A percentile compares a stretch with the other conserved stretches of the same genome.
Conservation (phyloP, 176 grass and related monocot species). For the Elaeis guineensis region DNA sequence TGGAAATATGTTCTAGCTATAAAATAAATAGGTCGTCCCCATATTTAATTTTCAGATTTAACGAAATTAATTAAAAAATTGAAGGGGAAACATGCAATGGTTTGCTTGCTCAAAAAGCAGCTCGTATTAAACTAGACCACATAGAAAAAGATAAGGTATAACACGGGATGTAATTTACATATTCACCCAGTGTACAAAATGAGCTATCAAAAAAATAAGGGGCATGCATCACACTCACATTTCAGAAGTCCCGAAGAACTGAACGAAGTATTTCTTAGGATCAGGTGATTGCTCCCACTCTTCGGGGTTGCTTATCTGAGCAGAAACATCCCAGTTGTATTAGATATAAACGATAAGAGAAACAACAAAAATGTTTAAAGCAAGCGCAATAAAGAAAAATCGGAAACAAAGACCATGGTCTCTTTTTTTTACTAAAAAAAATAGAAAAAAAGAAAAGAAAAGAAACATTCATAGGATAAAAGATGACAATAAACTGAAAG, state of each 20-base stretch:
- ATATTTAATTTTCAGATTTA: no score
- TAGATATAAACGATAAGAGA: neutral
- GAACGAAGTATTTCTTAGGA: conserved; percentile 76
- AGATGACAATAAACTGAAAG: no score
- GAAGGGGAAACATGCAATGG: no score
- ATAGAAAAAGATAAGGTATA: neutral
- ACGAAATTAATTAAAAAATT: no score
- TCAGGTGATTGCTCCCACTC: conserved; percentile 35
- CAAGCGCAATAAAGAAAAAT: neutral
- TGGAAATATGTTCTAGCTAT: no score
- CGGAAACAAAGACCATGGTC: neutral
- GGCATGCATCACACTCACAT: conserved; percentile 41
- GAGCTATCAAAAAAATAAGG: neutral
- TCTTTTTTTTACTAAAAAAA: neutral
- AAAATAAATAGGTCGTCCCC: no score
- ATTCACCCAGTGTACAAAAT: neutral
- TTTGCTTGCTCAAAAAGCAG: no score
- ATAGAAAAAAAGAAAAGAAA: neutral
- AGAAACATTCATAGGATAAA: no score
- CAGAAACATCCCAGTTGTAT: neutral
- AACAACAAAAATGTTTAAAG: conserved; percentile 8
- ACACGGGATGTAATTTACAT: neutral
- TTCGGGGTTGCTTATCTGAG: conserved; percentile 84
- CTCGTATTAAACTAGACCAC: no score
- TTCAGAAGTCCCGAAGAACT: conserved; percentile 82